phyloP scores from a whole-genome alignment of 83 land plant species.

The Picea abies region DNA sequence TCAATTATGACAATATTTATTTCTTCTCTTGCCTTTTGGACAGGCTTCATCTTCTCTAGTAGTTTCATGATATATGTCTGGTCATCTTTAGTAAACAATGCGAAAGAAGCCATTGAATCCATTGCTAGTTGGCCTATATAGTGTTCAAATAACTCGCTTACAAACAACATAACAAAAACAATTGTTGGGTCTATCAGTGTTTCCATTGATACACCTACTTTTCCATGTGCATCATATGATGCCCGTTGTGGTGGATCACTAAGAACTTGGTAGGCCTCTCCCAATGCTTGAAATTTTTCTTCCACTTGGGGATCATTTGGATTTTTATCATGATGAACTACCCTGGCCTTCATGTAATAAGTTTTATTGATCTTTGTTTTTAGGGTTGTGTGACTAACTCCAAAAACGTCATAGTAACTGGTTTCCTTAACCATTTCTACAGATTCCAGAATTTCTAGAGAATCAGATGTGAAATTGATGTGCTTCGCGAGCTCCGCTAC shows the following conservation, averaged over 20 bases:
- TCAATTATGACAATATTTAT: slow-evolving; percentile 51
- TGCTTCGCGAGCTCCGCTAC: too few relatives aligned
- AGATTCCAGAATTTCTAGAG: too few relatives aligned
- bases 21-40: slow-evolving; percentile 78
- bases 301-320: too few relatives aligned
- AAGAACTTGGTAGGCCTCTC: slow-evolving; percentile 82
- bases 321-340: too few relatives aligned
- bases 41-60: slow-evolving; percentile 74
- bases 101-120: slow-evolving; percentile 89
- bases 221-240: slow-evolving; percentile 74
- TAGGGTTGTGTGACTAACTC: too few relatives aligned
- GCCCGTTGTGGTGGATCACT: slow-evolving; percentile 68
- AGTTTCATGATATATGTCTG: too few relatives aligned
- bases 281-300: slow-evolving; percentile 44
- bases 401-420: too few relatives aligned
- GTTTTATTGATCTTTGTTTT: too few relatives aligned
- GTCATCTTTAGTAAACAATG: slow-evolving; percentile 57
- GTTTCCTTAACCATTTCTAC: too few relatives aligned
- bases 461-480: too few relatives aligned
- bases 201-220: slow-evolving; percentile 71
- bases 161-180: slow-evolving; percentile 88
- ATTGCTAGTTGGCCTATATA: slow-evolving; percentile 80
- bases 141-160: slow-evolving; percentile 87
- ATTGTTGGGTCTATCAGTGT: slow-evolving; percentile 86
- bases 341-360: too few relatives aligned